Conservation (phyloP, 495 filamentous ascomycete genomes). For the Penicillium coprophilum region DNA sequence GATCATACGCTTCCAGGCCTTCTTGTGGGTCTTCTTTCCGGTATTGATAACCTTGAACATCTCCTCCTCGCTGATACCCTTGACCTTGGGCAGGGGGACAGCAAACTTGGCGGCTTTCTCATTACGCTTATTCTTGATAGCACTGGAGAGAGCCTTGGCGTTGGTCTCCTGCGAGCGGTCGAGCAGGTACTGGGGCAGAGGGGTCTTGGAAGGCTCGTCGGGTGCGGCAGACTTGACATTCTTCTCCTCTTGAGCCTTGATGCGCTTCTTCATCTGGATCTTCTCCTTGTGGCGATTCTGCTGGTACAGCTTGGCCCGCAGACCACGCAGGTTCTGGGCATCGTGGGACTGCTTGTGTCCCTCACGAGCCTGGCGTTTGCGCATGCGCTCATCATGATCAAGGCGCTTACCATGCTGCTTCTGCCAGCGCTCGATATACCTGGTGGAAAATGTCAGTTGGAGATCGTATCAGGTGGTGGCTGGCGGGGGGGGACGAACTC, state of each 20-base stretch:
- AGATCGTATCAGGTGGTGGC: slow-evolving; percentile 9
- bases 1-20: slow-evolving; percentile 93
- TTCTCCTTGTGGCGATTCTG: slow-evolving; percentile 94
- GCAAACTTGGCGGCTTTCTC: slow-evolving; percentile 96
- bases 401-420: slow-evolving; percentile 80
- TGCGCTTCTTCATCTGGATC: slow-evolving; percentile 98
- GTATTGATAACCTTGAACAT: slow-evolving; percentile 99
- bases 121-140: slow-evolving; percentile 84
- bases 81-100: slow-evolving; percentile 91
- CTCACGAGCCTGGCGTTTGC: slow-evolving; percentile 87
- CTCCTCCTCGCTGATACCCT: slow-evolving; percentile 93
- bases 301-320: slow-evolving; percentile 91
- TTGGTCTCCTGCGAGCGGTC: slow-evolving; percentile 82
- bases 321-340: slow-evolving; percentile 86
- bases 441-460: slow-evolving; percentile 26
- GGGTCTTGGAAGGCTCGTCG: slow-evolving; percentile 67
- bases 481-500: slow-evolving; percentile 51
- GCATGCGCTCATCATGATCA: slow-evolving; percentile 87
- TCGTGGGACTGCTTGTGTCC: slow-evolving; percentile 79
- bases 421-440: slow-evolving; percentile 84
- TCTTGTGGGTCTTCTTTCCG: slow-evolving; percentile 76
- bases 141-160: slow-evolving; percentile 82
- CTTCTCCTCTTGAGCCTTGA: slow-evolving; percentile 90
- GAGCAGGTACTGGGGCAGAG: slow-evolving; percentile 84
- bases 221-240: slow-evolving; percentile 90